phyloP scores from a whole-genome alignment of 805 yeast species.

The Millerago galiae region DNA sequence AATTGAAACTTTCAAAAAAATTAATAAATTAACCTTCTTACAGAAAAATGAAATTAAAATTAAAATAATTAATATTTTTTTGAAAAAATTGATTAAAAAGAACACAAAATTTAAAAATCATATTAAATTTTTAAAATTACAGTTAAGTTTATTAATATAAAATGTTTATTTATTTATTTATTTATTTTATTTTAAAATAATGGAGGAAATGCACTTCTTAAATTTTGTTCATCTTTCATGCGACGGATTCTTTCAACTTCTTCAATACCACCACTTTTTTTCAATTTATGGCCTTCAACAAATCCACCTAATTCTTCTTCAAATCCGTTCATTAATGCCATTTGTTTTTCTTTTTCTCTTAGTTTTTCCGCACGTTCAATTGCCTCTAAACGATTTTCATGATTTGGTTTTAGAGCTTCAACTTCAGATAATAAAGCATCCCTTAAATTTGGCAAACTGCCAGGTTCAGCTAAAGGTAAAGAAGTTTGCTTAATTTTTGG shows the following conservation, averaged over 20 bases:
- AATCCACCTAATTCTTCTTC: slow-evolving; percentile 82
- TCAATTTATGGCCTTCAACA: slow-evolving; percentile 70
- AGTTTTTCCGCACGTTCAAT: slow-evolving; percentile 80
- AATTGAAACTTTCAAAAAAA: background rate
- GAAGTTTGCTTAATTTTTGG: slow-evolving; percentile 33
- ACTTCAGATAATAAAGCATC: slow-evolving; percentile 82
- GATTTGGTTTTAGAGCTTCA: slow-evolving; percentile 72
- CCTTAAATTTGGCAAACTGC: slow-evolving; percentile 51
- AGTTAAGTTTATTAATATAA: background rate
- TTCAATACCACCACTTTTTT: slow-evolving; percentile 83
- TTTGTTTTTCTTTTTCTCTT: slow-evolving; percentile 62
- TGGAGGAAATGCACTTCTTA: slow-evolving; percentile 43
- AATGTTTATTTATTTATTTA: background rate
- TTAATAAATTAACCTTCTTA: background rate
- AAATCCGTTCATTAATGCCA: slow-evolving; percentile 54
- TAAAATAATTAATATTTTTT: slow-evolving; percentile 8
- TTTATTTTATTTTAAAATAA: slow-evolving; percentile 9
- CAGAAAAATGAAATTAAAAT: background rate
- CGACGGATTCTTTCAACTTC: slow-evolving; percentile 70
- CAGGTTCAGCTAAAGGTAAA: slow-evolving; percentile 54
- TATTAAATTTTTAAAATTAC: background rate
- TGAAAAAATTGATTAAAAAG: slow-evolving; percentile 6
- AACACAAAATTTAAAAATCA: slow-evolving; percentile 11
- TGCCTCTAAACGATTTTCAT: slow-evolving; percentile 80
- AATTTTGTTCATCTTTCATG: slow-evolving; percentile 63